phyloP scores from a whole-genome alignment of 306 rosid genomes.

The Sechiopsis laciniata region DNA sequence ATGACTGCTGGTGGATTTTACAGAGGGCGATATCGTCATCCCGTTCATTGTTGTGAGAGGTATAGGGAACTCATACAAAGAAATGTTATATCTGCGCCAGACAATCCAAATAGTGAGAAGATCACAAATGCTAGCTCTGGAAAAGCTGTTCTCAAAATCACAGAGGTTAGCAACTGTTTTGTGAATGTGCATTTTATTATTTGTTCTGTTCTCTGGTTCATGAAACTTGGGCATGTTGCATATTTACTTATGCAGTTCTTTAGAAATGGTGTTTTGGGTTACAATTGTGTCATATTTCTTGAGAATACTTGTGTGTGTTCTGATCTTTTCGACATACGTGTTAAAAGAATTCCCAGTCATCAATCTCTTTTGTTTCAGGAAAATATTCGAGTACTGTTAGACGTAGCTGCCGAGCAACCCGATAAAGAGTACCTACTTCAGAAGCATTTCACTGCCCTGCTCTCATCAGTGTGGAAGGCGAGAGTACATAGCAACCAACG shows the following conservation, averaged over 20 bases:
- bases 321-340: background rate
- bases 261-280: background rate
- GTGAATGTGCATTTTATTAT: constrained; percentile 5
- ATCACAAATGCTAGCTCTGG: constrained; percentile 63
- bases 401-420: constrained; percentile 75
- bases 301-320: background rate
- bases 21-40: constrained; percentile 92
- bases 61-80: constrained; percentile 81
- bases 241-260: background rate
- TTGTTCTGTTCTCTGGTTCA: constrained; percentile 6
- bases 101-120: constrained; percentile 67
- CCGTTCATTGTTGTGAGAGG: constrained; percentile 94
- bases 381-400: constrained; percentile 62
- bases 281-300: background rate
- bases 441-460: constrained; percentile 78
- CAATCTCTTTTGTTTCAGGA: constrained; percentile 49
- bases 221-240: background rate
- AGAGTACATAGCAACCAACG: constrained; percentile 35
- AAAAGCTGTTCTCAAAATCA: constrained; percentile 87
- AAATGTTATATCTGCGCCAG: constrained; percentile 52
- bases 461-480: constrained; percentile 69
- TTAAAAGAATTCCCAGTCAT: constrained; percentile 6
- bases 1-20: constrained; percentile 85
- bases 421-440: constrained; percentile 74
- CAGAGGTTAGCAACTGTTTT: constrained; percentile 58